Evolutionary conservation across 345 rosid genomes (phyloP), one percentile per base, ranked within the genome.

Genomic region (Lepidium africanum): DNA sequence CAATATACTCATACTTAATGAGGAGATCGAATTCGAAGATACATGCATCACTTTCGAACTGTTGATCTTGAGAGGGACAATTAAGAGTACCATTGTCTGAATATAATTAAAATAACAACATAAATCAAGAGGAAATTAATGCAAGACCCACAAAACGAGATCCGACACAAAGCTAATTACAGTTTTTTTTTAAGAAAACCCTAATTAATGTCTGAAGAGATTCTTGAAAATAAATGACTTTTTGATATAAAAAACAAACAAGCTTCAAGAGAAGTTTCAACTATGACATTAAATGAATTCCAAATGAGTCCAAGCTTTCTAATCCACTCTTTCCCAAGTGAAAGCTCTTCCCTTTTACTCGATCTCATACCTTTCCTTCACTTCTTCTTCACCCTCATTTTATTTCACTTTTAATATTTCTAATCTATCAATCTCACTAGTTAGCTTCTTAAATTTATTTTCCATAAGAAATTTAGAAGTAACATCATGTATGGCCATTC

Each of bases 221-320:
- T 75, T 75, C 74, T 40, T 54, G 53, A 53, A 27, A 68, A 48
- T n/a, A 68, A 68, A 68, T 59, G 68, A 32, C 21, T 48, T 67
- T 52, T 61, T 46, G 47, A 53, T 67, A 13, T 60, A 30, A 27
- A 30, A 30, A 30, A 5, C 33, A 30, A 30, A 6, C 33, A 50
- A 56, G 59, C 78, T 71, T 84, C 68, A 81, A 78, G 75, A 74
- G 75, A 79, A 25, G 56, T 70, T 77, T 74, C 71, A 66, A 68
- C 79, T 57, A 75, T 70, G 68, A 79, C 86, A 82, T 84, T 87
- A 64, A 87, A 87, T 85, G 94, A 40, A 45, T 38, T 72, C 75
- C 87, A 85, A 85, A 81, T 81, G 86, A 82, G 78, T 82, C 86
- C 84, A 84, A 77, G 81, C 81, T 79, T 77, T 77, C 72, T 79